Conservation (phyloP, 768 basidiomycete species). For the Boletus pseudo-olivaceus region DNA sequence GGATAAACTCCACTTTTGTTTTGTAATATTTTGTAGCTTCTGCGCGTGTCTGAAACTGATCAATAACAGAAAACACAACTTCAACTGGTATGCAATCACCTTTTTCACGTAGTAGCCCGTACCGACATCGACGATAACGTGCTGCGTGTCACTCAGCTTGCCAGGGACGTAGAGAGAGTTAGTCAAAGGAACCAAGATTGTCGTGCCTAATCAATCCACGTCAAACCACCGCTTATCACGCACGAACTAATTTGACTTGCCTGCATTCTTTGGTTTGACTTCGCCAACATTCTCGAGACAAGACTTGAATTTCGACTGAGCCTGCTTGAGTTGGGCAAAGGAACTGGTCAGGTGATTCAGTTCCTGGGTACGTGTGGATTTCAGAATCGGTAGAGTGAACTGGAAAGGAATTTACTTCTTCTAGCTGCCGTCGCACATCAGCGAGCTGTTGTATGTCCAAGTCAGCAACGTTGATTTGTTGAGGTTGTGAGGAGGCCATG, state of each 20-base stretch:
- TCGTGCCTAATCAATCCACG: slow-evolving; percentile 56
- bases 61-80: background rate
- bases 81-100: slow-evolving; percentile 40
- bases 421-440: slow-evolving; percentile 88
- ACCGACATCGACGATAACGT: slow-evolving; percentile 93
- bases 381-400: background rate
- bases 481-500: slow-evolving; percentile 46
- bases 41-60: slow-evolving; percentile 59
- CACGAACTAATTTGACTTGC: slow-evolving; percentile 29
- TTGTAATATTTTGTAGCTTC: slow-evolving; percentile 83
- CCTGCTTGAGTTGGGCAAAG: slow-evolving; percentile 88
- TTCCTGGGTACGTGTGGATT: slow-evolving; percentile 53
- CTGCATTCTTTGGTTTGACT: slow-evolving; percentile 65
- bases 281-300: slow-evolving; percentile 81
- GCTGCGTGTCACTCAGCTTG: slow-evolving; percentile 73
- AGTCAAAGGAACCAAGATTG: slow-evolving; percentile 87
- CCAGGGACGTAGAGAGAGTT: slow-evolving; percentile 96
- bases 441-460: slow-evolving; percentile 82
- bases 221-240: background rate
- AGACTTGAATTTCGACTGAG: slow-evolving; percentile 86
- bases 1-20: slow-evolving; percentile 77
- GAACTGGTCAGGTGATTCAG: slow-evolving; percentile 87
- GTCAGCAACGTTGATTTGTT: slow-evolving; percentile 77
- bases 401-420: slow-evolving; percentile 57
- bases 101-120: slow-evolving; percentile 97